Conservation (phyloP, 169 alveolate species). For the Neospora caninum region DNA sequence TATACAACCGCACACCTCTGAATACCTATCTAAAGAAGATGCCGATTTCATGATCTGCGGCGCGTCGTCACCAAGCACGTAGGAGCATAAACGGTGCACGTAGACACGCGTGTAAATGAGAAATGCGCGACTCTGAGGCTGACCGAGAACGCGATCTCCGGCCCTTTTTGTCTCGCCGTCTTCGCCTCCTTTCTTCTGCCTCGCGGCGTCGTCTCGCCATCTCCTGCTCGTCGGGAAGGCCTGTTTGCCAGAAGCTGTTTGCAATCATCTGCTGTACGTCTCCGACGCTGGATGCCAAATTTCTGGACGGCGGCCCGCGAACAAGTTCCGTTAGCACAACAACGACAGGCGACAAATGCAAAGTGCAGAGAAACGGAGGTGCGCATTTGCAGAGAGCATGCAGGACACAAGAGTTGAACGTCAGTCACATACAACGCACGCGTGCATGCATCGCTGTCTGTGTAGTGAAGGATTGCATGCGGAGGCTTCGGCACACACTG, state of each 20-base stretch:
- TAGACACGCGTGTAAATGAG: no score
- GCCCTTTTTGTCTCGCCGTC: background rate
- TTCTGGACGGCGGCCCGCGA: background rate
- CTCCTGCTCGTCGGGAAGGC: constrained; percentile 68
- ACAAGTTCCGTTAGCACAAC: background rate
- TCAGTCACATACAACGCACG: background rate
- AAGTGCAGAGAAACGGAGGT: background rate
- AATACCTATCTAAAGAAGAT: no score
- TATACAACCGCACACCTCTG: no score
- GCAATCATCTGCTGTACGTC: constrained; percentile 37
- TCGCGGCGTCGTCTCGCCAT: constrained; percentile 62
- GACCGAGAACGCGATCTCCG: constrained; percentile 5
- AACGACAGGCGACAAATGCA: background rate
- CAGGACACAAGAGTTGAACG: background rate
- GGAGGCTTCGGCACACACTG: no score
- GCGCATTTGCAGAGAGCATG: background rate
- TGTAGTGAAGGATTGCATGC: no score
- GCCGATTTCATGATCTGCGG: no score
- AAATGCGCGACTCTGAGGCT: background rate
- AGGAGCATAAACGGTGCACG: no score
- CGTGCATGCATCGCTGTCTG: no score
- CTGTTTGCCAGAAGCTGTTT: constrained; percentile 64
- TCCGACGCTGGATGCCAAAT: background rate
- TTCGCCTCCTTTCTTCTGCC: constrained; percentile 61
- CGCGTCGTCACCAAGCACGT: no score